Percentiles rank a stretch among this genome's conserved stretches.
phyloP scores from a whole-genome alignment of 1,284 basidiomycete genomes.

The Ganoderma leucocontextum region DNA sequence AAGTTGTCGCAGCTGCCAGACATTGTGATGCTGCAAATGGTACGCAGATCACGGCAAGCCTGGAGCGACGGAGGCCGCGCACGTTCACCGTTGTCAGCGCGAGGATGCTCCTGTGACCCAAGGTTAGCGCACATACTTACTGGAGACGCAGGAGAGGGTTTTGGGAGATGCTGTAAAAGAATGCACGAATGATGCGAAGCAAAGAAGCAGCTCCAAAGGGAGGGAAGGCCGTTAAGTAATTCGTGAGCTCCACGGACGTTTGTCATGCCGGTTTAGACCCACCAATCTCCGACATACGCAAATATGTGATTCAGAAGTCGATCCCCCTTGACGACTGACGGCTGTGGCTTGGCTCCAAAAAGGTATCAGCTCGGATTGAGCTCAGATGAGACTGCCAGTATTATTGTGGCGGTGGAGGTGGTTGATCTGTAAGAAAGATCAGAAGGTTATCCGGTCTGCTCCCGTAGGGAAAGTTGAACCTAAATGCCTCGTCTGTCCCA shows the following conservation, averaged over 20 bases:
- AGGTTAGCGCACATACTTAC: background rate
- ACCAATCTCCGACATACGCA: background rate
- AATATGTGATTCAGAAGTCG: background rate
- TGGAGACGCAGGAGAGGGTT: background rate
- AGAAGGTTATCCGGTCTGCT: slow-evolving; percentile 20
- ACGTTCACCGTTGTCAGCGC: slow-evolving; percentile 13
- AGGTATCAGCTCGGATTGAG: background rate
- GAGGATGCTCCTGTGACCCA: slow-evolving; percentile 7
- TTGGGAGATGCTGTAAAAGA: slow-evolving; percentile 8
- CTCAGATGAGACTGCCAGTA: background rate
- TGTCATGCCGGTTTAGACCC: background rate
- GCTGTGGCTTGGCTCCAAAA: background rate
- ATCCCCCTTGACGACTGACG: background rate
- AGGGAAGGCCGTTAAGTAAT: background rate
- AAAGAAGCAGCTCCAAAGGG: background rate
- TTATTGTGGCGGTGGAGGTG: slow-evolving; percentile 26
- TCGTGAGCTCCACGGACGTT: background rate
- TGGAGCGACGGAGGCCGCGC: slow-evolving; percentile 7
- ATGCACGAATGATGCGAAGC: slow-evolving; percentile 12
- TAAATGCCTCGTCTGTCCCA: background rate
- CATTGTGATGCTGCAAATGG: background rate
- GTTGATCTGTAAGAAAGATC: slow-evolving; percentile 26
- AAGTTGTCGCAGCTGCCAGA: background rate
- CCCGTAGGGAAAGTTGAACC: slow-evolving; percentile 2
- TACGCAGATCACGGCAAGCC: slow-evolving; percentile 13